Base-by-base conservation (phyloP, 306 rosid species). In the Biancaea sappan region DNA sequence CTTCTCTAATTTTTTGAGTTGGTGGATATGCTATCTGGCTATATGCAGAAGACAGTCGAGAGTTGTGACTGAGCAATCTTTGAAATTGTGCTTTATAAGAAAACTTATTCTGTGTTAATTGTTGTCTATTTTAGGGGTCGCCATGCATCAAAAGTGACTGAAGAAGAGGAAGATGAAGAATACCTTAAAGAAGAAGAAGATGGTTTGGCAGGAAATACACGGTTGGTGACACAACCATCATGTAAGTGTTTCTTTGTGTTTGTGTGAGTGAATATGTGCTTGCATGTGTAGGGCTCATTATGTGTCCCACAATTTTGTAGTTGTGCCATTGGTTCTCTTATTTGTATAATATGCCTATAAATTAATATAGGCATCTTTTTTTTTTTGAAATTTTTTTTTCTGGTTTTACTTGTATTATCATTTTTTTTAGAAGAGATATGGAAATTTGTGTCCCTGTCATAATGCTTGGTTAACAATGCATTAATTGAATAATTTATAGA, bases 131-230 rank as follows among this genome's bases (percentile, higher is more conserved):
- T 78, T 66, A 91, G 97, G 91, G 99, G 99, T 43, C 99, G 99
- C 28, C 99, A 94, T 87, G 96, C 97, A 29, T 94, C 97, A n/a
- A 94, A 94, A 84, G 44, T 90, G 41, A 94, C 98, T n/a, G 98
- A 94, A 81, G 97, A 94, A 77, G 99, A 94, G 77, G 99, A 94
- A 72, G 99, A 94, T 72, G 97, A 94, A 83, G 97, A 92, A 61
- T 94, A 80, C 73, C 96, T 94, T n/a, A 94, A 92, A 73, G 99
- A 90, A 83, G 97, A 94, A 80, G 98, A 94, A 83, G 98, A 87
- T 72, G 87, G 95, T 61, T 77, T 92, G 65, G 72, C 96, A 53
- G 68, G 48, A 21, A 91, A 69, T 72, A 94, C 99, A 12, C 87
- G 99, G 57, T 88, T 94, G 41, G 40, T 94, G 77, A 69, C 89